These are phyloP conservation scores for Dovyalis caffra DNA, from an alignment of 345 rosid species.

Conservation along the genomic window DNA sequence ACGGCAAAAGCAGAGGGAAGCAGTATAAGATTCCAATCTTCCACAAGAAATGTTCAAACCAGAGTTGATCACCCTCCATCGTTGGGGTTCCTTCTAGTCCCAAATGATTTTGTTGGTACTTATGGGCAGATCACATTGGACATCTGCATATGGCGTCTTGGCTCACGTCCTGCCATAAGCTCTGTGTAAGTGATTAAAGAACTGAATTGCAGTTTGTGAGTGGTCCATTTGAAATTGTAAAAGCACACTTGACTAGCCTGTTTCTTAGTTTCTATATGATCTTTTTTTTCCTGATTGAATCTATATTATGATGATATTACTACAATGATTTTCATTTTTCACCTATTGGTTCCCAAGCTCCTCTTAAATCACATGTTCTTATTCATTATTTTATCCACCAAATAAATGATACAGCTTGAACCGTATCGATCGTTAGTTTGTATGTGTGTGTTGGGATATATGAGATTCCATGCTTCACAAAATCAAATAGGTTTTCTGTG, in stretches of 20 bases:
- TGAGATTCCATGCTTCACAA: too few relatives aligned
- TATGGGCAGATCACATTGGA: constrained; percentile 10
- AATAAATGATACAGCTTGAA: not conserved
- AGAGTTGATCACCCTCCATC: constrained; percentile 4
- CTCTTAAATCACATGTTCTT: not conserved
- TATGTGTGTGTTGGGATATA: too few relatives aligned
- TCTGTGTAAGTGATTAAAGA: not conserved
- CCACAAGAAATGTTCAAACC: constrained; percentile 7
- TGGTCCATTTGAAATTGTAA: not conserved
- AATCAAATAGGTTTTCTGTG: not conserved
- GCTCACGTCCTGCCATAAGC: not conserved
- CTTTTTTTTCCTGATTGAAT: not conserved
- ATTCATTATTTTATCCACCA: not conserved
- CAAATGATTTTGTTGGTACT: constrained; percentile 15
- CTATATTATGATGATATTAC: not conserved
- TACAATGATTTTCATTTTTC: not conserved
- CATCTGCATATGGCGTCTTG: constrained; percentile 14
- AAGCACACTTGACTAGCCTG: not conserved
- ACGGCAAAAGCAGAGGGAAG: constrained; percentile 6
- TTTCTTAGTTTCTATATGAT: not conserved
- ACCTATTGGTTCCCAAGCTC: not conserved
- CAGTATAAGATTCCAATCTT: constrained; percentile 16
- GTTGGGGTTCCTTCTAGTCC: constrained; percentile 30
- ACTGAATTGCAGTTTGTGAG: not conserved
- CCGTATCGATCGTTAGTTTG: not conserved